Conservation (phyloP, 2,329 filamentous ascomycete genomes). For the Lasiodiplodia sp. region DNA sequence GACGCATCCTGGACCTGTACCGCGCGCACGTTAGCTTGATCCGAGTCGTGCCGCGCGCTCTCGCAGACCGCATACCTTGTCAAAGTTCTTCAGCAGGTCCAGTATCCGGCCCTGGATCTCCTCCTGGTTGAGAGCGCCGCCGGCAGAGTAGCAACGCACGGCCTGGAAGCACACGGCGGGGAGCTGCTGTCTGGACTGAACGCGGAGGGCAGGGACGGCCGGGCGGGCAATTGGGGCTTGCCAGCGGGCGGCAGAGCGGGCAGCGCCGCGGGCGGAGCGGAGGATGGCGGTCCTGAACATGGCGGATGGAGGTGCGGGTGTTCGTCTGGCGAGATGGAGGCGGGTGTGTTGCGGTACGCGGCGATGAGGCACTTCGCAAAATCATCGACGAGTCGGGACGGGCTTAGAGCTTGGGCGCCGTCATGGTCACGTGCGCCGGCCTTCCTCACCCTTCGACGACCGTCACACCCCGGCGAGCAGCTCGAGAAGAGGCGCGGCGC, state of each 20-base stretch:
- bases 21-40: slow-evolving; percentile 37
- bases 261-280: slow-evolving; percentile 70
- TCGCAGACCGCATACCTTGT: slow-evolving; percentile 73
- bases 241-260: slow-evolving; percentile 51
- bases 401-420: slow-evolving; percentile 29
- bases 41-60: slow-evolving; percentile 17
- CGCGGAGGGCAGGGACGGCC: slow-evolving; percentile 66
- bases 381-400: slow-evolving; percentile 29
- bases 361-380: slow-evolving; percentile 31
- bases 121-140: slow-evolving; percentile 76
- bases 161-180: slow-evolving; percentile 71
- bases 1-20: slow-evolving; percentile 67
- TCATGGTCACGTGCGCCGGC: slow-evolving; percentile 25
- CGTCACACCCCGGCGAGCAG: not conserved
- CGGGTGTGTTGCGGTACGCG: slow-evolving; percentile 29
- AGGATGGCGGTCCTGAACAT: slow-evolving; percentile 93
- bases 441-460: slow-evolving; percentile 3
- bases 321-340: slow-evolving; percentile 36
- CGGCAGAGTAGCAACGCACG: slow-evolving; percentile 86
- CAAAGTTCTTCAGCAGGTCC: slow-evolving; percentile 91
- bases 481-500: not conserved
- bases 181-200: slow-evolving; percentile 65
- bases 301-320: slow-evolving; percentile 45
- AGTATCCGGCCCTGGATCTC: slow-evolving; percentile 94
- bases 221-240: slow-evolving; percentile 64